These are phyloP conservation scores for Schwanniomyces yamadae DNA, from an alignment of 805 yeast species.

Conservation along the genomic window DNA sequence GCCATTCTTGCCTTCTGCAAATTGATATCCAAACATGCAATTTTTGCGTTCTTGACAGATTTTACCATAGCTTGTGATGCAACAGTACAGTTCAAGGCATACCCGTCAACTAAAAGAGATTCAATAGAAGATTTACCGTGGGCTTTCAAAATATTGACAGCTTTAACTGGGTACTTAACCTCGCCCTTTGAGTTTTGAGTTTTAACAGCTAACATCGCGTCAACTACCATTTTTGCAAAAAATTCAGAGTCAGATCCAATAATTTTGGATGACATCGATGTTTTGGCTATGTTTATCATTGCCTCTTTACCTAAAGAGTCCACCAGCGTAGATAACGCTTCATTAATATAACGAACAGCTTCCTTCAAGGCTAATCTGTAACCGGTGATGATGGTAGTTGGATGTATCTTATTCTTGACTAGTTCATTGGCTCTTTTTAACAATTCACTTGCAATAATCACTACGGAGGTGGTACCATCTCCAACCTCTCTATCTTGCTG, in stretches of 20 bases:
- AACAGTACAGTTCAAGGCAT: conserved; percentile 94
- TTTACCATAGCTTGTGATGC: conserved; percentile 97
- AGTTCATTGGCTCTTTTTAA: conserved; percentile 90
- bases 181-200: conserved; percentile 89
- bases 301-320: conserved; percentile 81
- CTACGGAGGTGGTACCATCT: conserved; percentile 97
- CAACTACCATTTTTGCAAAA: conserved; percentile 87
- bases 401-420: conserved; percentile 92
- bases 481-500: conserved; percentile 99
- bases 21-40: conserved; percentile 88
- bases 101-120: conserved; percentile 85
- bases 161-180: conserved; percentile 90
- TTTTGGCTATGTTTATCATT: conserved; percentile 86
- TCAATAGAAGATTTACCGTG: conserved; percentile 93
- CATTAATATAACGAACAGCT: conserved; percentile 82
- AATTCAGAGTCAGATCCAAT: conserved; percentile 93
- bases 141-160: conserved; percentile 92
- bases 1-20: conserved; percentile 97
- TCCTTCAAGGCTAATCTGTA: conserved; percentile 91
- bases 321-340: conserved; percentile 78
- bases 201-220: conserved; percentile 91
- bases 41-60: conserved; percentile 64
- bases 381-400: conserved; percentile 96
- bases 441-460: conserved; percentile 90
- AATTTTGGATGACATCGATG: conserved; percentile 95